phyloP scores from a whole-genome alignment of 768 basidiomycete genomes.

The Saitozyma podzolica region DNA sequence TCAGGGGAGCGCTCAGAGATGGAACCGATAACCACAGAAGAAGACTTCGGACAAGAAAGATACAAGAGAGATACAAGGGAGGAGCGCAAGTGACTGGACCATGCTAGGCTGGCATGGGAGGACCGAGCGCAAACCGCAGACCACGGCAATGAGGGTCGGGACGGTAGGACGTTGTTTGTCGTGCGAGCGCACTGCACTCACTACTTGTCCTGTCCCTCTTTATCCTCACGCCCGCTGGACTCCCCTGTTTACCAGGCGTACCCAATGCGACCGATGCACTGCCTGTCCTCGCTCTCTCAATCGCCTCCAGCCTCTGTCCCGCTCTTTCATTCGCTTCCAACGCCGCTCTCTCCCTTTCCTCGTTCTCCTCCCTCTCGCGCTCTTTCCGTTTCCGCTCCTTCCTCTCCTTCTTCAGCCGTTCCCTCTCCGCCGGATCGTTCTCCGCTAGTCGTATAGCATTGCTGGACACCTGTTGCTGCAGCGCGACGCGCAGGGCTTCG shows the following conservation, averaged over 20 bases:
- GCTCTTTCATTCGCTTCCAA: conserved; percentile 15
- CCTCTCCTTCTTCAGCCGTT: conserved; percentile 20
- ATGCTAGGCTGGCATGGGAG: not conserved
- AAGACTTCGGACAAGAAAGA: not conserved
- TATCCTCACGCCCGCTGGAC: conserved; percentile 31
- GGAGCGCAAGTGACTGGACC: too few relatives aligned
- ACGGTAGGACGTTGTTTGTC: not conserved
- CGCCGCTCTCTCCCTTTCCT: conserved; percentile 13
- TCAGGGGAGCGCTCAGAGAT: not conserved
- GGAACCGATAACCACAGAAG: not conserved
- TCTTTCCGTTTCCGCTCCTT: conserved; percentile 25
- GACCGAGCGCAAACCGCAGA: conserved; percentile 1
- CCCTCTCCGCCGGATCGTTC: conserved; percentile 11
- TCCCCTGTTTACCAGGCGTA: conserved; percentile 11
- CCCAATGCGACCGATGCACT: not conserved
- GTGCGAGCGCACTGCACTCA: conserved; percentile 25
- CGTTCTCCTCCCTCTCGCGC: conserved; percentile 13
- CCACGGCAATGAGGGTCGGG: not conserved
- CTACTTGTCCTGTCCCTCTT: conserved; percentile 42
- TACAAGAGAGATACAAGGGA: not conserved
- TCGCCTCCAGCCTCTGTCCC: conserved; percentile 16
- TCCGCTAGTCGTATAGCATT: conserved; percentile 7
- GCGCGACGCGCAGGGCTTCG: conserved; percentile 19
- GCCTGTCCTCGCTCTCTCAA: conserved; percentile 1
- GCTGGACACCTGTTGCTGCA: conserved; percentile 10